Percentiles rank a stretch among this genome's conserved stretches.
These are phyloP conservation scores for Cercospora sesami DNA, from an alignment of 2,329 filamentous ascomycete genomes.

Conservation along the genomic window DNA sequence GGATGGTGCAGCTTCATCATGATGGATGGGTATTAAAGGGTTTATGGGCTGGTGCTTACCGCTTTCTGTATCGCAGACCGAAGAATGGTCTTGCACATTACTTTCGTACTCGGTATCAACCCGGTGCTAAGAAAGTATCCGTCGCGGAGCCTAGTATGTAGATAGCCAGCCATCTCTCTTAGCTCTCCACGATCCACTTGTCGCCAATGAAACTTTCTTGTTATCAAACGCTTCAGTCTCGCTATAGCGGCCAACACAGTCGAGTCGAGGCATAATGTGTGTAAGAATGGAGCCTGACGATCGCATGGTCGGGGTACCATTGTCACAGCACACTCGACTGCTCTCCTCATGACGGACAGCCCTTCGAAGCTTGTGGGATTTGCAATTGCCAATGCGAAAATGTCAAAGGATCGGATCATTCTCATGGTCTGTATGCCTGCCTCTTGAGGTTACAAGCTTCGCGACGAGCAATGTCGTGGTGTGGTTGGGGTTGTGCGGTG, in stretches of 20 bases:
- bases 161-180: neutral
- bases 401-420: neutral
- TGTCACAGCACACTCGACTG: neutral
- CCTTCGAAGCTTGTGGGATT: neutral
- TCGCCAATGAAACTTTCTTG: neutral
- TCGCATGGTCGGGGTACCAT: neutral
- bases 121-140: neutral
- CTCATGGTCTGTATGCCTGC: neutral
- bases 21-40: neutral
- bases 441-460: neutral
- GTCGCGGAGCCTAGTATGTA: neutral
- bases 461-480: slow-evolving; percentile 6
- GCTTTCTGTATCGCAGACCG: neutral
- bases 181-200: neutral
- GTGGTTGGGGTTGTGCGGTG: neutral
- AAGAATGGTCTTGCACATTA: neutral
- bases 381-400: neutral
- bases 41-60: neutral
- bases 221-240: neutral
- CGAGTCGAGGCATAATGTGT: neutral
- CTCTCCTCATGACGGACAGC: slow-evolving; percentile 1
- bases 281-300: neutral
- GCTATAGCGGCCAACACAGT: neutral
- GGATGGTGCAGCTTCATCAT: slow-evolving; percentile 3
- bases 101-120: neutral